phyloP scores from a whole-genome alignment of 169 alveolate genomes.

The Plasmodium blacklocki region DNA sequence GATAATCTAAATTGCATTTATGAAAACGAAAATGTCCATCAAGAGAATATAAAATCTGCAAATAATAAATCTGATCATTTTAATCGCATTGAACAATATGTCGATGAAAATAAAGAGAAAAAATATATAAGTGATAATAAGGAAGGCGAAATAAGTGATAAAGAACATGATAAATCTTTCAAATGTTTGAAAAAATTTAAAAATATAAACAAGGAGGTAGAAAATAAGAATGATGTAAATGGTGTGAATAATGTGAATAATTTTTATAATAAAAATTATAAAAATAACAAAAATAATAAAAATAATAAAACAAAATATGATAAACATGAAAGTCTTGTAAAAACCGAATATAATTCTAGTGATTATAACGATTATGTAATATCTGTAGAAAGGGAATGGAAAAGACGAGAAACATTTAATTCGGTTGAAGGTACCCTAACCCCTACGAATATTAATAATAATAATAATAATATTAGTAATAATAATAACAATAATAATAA shows the following conservation, averaged over 20 bases:
- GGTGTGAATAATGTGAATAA: neutral
- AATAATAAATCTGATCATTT: neutral
- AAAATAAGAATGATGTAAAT: neutral
- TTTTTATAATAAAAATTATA: neutral
- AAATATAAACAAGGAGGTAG: neutral
- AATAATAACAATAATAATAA: neutral
- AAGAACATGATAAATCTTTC: neutral
- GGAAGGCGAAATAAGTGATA: neutral
- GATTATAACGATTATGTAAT: too few relatives aligned
- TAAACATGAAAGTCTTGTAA: neutral
- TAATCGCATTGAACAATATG: neutral
- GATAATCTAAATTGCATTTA: neutral
- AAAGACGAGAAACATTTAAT: too few relatives aligned
- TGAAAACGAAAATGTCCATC: neutral
- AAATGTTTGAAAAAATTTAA: neutral
- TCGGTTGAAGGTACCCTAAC: too few relatives aligned
- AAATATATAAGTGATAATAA: neutral
- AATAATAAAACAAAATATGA: neutral
- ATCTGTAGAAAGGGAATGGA: too few relatives aligned
- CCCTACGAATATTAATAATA: too few relatives aligned
- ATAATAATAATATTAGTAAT: too few relatives aligned
- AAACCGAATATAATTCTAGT: too few relatives aligned
- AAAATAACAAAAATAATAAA: neutral
- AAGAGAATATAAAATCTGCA: constrained; percentile 8
- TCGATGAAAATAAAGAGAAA: constrained; percentile 1